Evolutionary conservation across 1,139 yeast genomes (phyloP).

Genomic region (Hansenula lynferdii): DNA sequence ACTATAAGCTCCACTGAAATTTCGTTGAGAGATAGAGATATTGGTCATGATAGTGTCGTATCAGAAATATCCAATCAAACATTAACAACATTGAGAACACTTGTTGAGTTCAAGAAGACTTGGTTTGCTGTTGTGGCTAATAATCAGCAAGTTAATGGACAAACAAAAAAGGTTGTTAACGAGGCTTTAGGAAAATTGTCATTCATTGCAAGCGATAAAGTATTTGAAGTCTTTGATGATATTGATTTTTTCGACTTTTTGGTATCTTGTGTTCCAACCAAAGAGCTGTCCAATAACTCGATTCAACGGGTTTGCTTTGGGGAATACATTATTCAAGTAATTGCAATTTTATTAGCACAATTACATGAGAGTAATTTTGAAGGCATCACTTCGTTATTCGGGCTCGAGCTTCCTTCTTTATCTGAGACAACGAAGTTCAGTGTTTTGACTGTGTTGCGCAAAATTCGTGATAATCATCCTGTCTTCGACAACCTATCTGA

Average conservation of each 20-base stretch:
- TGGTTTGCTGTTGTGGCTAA: constrained; percentile 9
- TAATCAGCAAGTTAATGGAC: constrained; percentile 2
- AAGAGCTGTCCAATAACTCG: constrained; percentile 30
- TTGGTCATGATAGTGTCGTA: constrained; percentile 37
- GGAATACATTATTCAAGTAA: constrained; percentile 20
- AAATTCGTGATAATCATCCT: constrained; percentile 21
- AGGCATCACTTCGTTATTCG: constrained; percentile 9
- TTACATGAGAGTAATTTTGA: constrained; percentile 12
- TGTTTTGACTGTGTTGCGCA: constrained; percentile 9
- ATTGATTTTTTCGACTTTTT: constrained; percentile 51
- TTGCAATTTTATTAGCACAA: constrained; percentile 17
- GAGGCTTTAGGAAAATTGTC: constrained; percentile 32
- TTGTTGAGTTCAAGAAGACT: constrained; percentile 38
- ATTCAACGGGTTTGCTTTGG: constrained; percentile 38
- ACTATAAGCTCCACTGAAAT: constrained; percentile 66
- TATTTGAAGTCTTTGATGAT: constrained; percentile 29
- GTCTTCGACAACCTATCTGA: constrained; percentile 19
- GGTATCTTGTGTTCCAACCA: constrained; percentile 40
- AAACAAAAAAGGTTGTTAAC: constrained; percentile 12
- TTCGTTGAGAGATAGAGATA: constrained; percentile 51
- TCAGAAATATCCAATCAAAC: constrained; percentile 58
- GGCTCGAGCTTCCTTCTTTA: constrained; percentile 9
- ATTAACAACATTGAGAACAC: constrained; percentile 52
- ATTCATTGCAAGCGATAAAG: constrained; percentile 27
- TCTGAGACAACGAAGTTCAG: constrained; percentile 5